phyloP scores from a whole-genome alignment of 228 moss, liverwort and hornwort genomes.

The Sphagnum fallax region DNA sequence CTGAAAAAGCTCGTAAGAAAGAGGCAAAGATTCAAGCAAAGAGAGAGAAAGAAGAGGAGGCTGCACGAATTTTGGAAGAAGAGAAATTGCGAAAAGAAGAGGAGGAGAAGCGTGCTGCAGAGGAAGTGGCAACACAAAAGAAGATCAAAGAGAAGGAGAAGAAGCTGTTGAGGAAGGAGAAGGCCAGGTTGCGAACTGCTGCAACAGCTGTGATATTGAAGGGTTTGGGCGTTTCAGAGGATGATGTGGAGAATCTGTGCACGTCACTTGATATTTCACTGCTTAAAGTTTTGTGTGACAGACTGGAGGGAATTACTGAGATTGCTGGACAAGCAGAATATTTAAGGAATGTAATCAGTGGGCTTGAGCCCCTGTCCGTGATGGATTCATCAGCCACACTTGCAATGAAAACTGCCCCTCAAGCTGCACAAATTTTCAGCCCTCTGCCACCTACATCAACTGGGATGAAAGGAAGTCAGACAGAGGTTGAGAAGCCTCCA shows the following conservation, averaged over 20 bases:
- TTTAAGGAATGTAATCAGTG: constrained; percentile 34
- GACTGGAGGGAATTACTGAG: constrained; percentile 34
- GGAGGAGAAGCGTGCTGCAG: constrained; percentile 64
- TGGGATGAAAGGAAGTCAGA: constrained; percentile 5
- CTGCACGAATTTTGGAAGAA: constrained; percentile 53
- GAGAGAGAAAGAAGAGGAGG: constrained; percentile 80
- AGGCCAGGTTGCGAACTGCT: constrained; percentile 66
- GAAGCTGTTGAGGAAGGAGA: constrained; percentile 79
- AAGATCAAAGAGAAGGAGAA: constrained; percentile 91
- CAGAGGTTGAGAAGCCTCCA: constrained; percentile 5
- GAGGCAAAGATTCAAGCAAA: constrained; percentile 71
- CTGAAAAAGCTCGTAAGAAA: constrained; percentile 82
- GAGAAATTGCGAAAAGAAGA: constrained; percentile 63
- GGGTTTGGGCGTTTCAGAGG: constrained; percentile 52
- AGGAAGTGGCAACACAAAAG: constrained; percentile 61
- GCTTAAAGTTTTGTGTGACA: constrained; percentile 61
- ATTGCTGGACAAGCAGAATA: constrained; percentile 39
- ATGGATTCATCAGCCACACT: constrained; percentile 32
- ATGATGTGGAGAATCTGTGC: constrained; percentile 70
- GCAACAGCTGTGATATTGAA: constrained; percentile 41
- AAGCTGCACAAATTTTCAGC: constrained; percentile 4
- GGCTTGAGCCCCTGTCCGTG: constrained; percentile 17
- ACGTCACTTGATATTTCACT: constrained; percentile 55
- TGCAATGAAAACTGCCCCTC: constrained; percentile 17
- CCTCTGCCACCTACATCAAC: constrained; percentile 14